phyloP scores from a whole-genome alignment of 495 filamentous ascomycete genomes.

The Penicillium fimorum region DNA sequence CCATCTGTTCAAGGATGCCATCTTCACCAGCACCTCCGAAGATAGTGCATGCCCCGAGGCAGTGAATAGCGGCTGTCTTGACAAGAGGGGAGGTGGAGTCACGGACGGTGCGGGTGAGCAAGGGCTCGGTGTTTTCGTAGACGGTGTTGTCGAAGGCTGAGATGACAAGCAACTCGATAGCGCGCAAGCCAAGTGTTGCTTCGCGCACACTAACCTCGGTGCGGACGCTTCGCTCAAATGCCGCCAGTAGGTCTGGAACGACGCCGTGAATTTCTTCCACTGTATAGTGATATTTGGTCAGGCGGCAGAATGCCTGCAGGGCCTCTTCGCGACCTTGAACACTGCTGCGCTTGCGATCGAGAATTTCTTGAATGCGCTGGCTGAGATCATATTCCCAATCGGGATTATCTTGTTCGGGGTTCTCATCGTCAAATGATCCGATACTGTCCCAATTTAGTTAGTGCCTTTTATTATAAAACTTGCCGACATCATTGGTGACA shows the following conservation, averaged over 20 bases:
- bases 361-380: slow-evolving; percentile 74
- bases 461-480: slow-evolving; percentile 9
- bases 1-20: slow-evolving; percentile 73
- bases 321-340: slow-evolving; percentile 75
- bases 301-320: slow-evolving; percentile 64
- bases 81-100: slow-evolving; percentile 62
- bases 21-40: slow-evolving; percentile 75
- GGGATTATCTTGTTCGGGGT: slow-evolving; percentile 53
- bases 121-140: slow-evolving; percentile 60
- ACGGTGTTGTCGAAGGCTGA: slow-evolving; percentile 68
- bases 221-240: slow-evolving; percentile 72
- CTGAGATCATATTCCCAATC: slow-evolving; percentile 66
- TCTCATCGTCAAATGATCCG: slow-evolving; percentile 60
- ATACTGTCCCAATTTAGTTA: slow-evolving; percentile 24
- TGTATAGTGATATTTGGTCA: slow-evolving; percentile 72
- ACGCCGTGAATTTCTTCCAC: slow-evolving; percentile 62
- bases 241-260: slow-evolving; percentile 63
- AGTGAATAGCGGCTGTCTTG: slow-evolving; percentile 75
- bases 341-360: slow-evolving; percentile 83
- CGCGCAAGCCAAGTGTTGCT: slow-evolving; percentile 65
- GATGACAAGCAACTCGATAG: slow-evolving; percentile 73
- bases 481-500: slow-evolving; percentile 27
- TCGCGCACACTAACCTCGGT: slow-evolving; percentile 71
- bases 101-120: slow-evolving; percentile 68
- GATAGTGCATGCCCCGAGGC: slow-evolving; percentile 68